These are phyloP conservation scores for Blepharisma stoltei DNA, from an alignment of 73 alveolate genomes.

Conservation along the genomic window DNA sequence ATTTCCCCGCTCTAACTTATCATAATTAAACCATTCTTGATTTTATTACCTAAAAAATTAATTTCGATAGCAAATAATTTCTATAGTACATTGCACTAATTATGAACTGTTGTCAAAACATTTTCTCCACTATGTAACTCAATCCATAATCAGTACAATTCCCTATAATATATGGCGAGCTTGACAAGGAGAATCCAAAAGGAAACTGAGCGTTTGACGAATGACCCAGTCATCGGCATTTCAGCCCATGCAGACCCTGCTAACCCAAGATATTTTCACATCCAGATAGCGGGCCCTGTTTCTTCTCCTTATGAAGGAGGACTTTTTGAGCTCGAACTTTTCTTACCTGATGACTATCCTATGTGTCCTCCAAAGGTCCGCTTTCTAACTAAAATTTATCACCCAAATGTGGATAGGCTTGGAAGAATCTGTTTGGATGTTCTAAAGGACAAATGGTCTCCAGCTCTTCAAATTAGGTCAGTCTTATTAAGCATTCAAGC, in stretches of 20 bases:
- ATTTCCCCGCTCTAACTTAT: too few species aligned
- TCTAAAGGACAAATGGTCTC: constrained; percentile 76
- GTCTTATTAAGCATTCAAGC: constrained; percentile 68
- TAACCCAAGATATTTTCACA: constrained; percentile 86
- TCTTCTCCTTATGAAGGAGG: constrained; percentile 92
- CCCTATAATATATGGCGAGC: constrained; percentile 10
- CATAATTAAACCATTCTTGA: too few species aligned
- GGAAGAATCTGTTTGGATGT: constrained; percentile 75
- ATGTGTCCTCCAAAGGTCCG: constrained; percentile 95
- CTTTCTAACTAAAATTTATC: constrained; percentile 89
- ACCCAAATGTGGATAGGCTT: constrained; percentile 85
- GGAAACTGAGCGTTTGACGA: constrained; percentile 45
- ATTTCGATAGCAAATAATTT: too few species aligned
- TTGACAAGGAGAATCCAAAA: constrained; percentile 41
- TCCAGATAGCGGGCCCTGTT: constrained; percentile 87
- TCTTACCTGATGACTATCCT: constrained; percentile 93
- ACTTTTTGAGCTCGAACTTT: constrained; percentile 73
- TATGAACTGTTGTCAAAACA: too few species aligned
- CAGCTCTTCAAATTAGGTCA: constrained; percentile 74
- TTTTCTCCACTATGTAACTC: too few species aligned
- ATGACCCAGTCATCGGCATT: constrained; percentile 52
- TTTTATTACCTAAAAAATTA: too few species aligned
- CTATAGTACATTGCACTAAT: too few species aligned
- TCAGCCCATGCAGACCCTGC: constrained; percentile 75
- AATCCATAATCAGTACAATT: too few species aligned